Evolutionary conservation across 2,329 filamentous ascomycete species (phyloP).

Genomic region (Venturiaceae sp.): DNA sequence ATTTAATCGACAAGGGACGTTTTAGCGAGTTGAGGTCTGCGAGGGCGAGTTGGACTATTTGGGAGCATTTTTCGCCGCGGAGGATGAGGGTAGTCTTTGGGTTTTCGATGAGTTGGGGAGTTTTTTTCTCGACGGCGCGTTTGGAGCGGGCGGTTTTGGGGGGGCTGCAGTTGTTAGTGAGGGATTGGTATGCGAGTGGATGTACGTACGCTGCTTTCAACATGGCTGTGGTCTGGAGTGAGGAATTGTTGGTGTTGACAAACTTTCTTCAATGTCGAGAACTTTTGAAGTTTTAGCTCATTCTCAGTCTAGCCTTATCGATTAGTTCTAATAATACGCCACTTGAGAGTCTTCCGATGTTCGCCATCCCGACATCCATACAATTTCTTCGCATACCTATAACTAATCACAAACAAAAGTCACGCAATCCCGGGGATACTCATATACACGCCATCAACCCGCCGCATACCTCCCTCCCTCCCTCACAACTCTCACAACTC

Average conservation of each 20-base stretch:
- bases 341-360: neutral
- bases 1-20: constrained; percentile 75
- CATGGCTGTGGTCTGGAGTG: neutral
- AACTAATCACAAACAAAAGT: neutral
- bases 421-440: neutral
- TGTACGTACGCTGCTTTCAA: constrained; percentile 4
- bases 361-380: no score
- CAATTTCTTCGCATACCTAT: neutral
- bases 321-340: neutral
- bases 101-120: constrained; percentile 81
- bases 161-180: neutral
- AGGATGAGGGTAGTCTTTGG: constrained; percentile 85
- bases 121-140: constrained; percentile 86
- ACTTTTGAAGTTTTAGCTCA: neutral
- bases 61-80: constrained; percentile 75
- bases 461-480: neutral
- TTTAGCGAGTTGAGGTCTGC: constrained; percentile 79
- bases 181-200: neutral
- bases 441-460: neutral
- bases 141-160: constrained; percentile 71
- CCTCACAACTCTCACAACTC: no score
- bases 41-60: constrained; percentile 72
- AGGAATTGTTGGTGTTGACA: neutral
- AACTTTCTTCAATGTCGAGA: neutral
- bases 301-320: neutral